These are phyloP conservation scores for Protea cynaroides DNA, from an alignment of 164 flowering plant genomes.

Conservation along the genomic window DNA sequence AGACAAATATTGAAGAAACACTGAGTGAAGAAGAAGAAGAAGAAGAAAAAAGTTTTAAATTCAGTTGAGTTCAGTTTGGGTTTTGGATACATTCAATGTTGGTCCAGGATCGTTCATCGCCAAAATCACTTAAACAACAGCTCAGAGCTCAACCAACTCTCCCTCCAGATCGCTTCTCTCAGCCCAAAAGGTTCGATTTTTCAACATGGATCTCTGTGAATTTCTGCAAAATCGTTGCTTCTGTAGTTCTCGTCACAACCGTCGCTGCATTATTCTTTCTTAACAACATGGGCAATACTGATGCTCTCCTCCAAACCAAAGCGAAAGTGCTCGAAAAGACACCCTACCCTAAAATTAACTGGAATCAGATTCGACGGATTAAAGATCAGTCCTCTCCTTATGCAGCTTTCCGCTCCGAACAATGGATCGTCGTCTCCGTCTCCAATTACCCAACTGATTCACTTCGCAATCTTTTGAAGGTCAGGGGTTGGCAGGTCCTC, in stretches of 20 bases:
- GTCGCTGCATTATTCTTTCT: slow-evolving; percentile 76
- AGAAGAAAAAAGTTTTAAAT: background rate
- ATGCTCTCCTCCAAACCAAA: slow-evolving; percentile 56
- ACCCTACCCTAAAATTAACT: slow-evolving; percentile 43
- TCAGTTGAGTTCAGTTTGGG: background rate
- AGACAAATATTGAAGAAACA: background rate
- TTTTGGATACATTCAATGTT: slow-evolving; percentile 35
- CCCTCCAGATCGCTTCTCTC: slow-evolving; percentile 34
- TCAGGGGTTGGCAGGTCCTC: slow-evolving; percentile 92
- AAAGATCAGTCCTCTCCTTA: slow-evolving; percentile 50
- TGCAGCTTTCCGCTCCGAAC: slow-evolving; percentile 61
- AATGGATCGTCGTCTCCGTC: slow-evolving; percentile 87
- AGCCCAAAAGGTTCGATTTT: slow-evolving; percentile 59
- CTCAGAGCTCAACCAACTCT: slow-evolving; percentile 13
- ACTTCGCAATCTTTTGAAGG: slow-evolving; percentile 42
- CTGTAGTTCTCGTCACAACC: slow-evolving; percentile 44
- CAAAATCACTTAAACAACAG: slow-evolving; percentile 42
- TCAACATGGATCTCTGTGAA: slow-evolving; percentile 78
- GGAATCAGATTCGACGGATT: slow-evolving; percentile 41
- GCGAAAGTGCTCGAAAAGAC: slow-evolving; percentile 31
- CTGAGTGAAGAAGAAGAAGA: slow-evolving; percentile 4
- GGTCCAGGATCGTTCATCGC: slow-evolving; percentile 66
- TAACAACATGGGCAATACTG: slow-evolving; percentile 58
- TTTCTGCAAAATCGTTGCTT: slow-evolving; percentile 49
- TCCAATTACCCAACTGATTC: slow-evolving; percentile 59